A percentile compares a stretch with the other conserved stretches of the same genome.
Conservation (phyloP, 495 filamentous ascomycete species). For the Hypoxylon crocopeplum region DNA sequence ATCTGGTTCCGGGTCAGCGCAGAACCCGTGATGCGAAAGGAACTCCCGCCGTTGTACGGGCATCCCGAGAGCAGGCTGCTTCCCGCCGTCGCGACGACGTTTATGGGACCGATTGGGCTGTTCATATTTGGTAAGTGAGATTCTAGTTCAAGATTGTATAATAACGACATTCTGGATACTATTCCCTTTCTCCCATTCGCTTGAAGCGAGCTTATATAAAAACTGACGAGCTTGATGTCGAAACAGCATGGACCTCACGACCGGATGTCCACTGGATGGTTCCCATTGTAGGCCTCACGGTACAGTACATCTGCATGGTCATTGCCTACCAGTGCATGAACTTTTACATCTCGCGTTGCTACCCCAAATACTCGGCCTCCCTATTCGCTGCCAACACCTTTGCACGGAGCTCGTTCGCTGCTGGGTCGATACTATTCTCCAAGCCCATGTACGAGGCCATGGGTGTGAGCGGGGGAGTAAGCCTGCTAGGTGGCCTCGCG, state of each 20-base stretch:
- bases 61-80: constrained; percentile 26
- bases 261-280: constrained; percentile 53
- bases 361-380: constrained; percentile 65
- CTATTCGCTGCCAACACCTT: constrained; percentile 63
- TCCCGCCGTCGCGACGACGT: constrained; percentile 22
- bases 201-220: background rate
- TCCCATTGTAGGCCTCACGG: constrained; percentile 58
- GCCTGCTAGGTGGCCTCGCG: constrained; percentile 57
- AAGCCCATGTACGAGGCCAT: constrained; percentile 59
- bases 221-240: background rate
- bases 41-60: constrained; percentile 25
- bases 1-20: constrained; percentile 68
- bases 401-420: constrained; percentile 60
- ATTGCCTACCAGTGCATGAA: constrained; percentile 59
- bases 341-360: constrained; percentile 67
- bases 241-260: constrained; percentile 29
- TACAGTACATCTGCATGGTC: constrained; percentile 61
- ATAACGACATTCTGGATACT: no score
- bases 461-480: constrained; percentile 67
- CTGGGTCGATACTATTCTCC: constrained; percentile 62
- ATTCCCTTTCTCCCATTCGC: background rate
- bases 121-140: constrained; percentile 30
- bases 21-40: constrained; percentile 54
- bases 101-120: constrained; percentile 20
- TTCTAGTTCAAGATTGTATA: no score